Percentiles rank a stretch among this genome's conserved stretches.
phyloP scores from a whole-genome alignment of 1,284 basidiomycete species.

The Termitomyces sp. region DNA sequence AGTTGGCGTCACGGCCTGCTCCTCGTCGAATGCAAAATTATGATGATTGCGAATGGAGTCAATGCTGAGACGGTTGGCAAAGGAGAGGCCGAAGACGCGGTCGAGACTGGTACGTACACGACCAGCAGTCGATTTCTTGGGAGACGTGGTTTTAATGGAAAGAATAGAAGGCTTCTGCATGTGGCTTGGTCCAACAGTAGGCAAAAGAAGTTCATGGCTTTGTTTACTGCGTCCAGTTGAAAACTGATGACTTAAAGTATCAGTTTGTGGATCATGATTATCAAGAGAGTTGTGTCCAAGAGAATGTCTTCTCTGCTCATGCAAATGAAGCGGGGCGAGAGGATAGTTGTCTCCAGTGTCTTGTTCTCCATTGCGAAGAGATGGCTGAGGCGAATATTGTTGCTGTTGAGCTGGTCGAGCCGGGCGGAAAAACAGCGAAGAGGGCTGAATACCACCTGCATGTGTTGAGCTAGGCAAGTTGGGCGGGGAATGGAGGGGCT shows the following conservation, averaged over 20 bases:
- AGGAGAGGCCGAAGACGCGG: slow-evolving; percentile 43
- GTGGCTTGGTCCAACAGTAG: slow-evolving; percentile 31
- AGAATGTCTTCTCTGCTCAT: slow-evolving; percentile 16
- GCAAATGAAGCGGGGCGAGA: slow-evolving; percentile 8
- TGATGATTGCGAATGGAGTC: slow-evolving; percentile 37
- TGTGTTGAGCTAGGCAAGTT: slow-evolving; percentile 42
- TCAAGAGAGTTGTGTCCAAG: slow-evolving; percentile 14
- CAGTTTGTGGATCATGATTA: slow-evolving; percentile 16
- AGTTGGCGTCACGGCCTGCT: slow-evolving; percentile 10
- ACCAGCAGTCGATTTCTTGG: slow-evolving; percentile 24
- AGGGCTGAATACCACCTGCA: slow-evolving; percentile 67
- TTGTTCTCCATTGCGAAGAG: slow-evolving; percentile 21
- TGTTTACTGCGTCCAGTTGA: slow-evolving; percentile 44
- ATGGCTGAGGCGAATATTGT: slow-evolving; percentile 30
- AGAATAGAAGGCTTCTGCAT: slow-evolving; percentile 16
- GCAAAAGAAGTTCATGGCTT: slow-evolving; percentile 65
- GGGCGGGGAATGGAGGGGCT: slow-evolving; percentile 19
- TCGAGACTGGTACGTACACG: slow-evolving; percentile 53
- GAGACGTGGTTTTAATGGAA: slow-evolving; percentile 5
- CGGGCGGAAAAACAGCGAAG: slow-evolving; percentile 70
- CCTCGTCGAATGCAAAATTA: slow-evolving; percentile 17
- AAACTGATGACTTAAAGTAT: slow-evolving; percentile 17
- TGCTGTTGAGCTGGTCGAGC: slow-evolving; percentile 49
- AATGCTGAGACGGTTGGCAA: slow-evolving; percentile 44
- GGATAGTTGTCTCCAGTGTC: slow-evolving; percentile 13